These are phyloP conservation scores for Puccinia sorghi DNA, from an alignment of 1,284 basidiomycete species.

Conservation along the genomic window DNA sequence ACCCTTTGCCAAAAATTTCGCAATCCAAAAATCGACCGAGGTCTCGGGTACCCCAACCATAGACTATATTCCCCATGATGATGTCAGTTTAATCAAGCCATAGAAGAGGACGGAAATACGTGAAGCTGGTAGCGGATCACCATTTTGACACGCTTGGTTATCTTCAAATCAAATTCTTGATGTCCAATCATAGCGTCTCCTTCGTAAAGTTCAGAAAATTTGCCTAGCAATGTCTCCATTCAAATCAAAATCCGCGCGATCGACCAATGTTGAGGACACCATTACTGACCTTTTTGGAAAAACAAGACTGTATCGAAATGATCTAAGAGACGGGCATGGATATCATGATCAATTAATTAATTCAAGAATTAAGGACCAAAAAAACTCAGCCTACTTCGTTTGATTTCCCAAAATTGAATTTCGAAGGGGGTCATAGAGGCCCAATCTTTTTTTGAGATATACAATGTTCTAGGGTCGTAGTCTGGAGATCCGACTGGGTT, in stretches of 20 bases:
- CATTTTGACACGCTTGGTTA: conserved; percentile 93
- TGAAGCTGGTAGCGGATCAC: conserved; percentile 64
- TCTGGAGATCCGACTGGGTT: conserved; percentile 75
- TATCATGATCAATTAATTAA: neutral
- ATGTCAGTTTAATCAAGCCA: neutral
- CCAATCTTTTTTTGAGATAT: conserved; percentile 79
- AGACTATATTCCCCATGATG: conserved; percentile 50
- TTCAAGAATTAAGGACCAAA: neutral
- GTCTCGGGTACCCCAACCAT: conserved; percentile 91
- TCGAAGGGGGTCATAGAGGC: conserved; percentile 64
- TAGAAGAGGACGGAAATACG: neutral
- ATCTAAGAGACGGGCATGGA: conserved; percentile 50
- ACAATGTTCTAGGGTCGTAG: conserved; percentile 90
- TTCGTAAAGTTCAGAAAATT: conserved; percentile 54
- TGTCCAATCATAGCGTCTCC: conserved; percentile 59
- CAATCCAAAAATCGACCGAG: conserved; percentile 88
- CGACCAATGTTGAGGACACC: neutral
- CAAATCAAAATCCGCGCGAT: neutral
- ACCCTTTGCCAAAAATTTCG: conserved; percentile 63
- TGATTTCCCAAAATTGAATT: conserved; percentile 50
- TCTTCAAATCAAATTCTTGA: conserved; percentile 60
- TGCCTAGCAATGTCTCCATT: neutral
- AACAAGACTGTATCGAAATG: conserved; percentile 41
- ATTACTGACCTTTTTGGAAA: conserved; percentile 46
- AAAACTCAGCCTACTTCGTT: conserved; percentile 29